Evolutionary conservation across 495 filamentous ascomycete genomes (phyloP), one percentile per base, ranked within the genome.

Genomic region (Trichoderma virens): DNA sequence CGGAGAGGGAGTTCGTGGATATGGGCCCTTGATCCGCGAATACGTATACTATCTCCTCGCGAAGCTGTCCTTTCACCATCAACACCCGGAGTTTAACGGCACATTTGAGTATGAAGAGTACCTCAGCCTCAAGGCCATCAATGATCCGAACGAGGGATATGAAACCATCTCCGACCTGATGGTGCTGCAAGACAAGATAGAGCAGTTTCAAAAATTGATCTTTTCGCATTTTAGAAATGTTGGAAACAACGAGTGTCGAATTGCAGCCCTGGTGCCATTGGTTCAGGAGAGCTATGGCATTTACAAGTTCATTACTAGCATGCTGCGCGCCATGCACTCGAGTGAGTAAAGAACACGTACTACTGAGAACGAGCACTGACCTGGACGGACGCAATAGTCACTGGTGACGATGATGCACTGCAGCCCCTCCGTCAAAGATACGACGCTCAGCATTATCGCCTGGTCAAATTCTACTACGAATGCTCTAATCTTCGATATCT

Each of bases 81-180:
- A 97, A 67, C 94, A 98, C 75, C 93, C 92, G 14, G 94, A 97
- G 75, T 98, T 98, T 82, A 98, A 98, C 74, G 94, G 94, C 84
- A 87, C 94, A 30, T 98, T 98, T 71, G 94, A 98, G 72, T 98
- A 98, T 68, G 94, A 97, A 80, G 94, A 98, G 71, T 98, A 98
- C 74, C 93, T 98, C 74, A 97, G 91, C 70, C 81, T 98, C 74
- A 97, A 97, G 79, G 89, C 90, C 5, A 98, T 96, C 78, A 96
- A 97, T 76, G 94, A 98, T 79, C 94, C 95, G 13, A 97, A 98
- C 71, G 94, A 98, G 78, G 94, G 94, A 80, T 98, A 97, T 71
- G 94, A 98, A 75, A 97, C 94, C 2, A 97, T 98, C 64, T 89
- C 86, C 70, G 95, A 98, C 73, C 83, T 98, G 38, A 97, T 98